These are phyloP conservation scores for Gelatoporia subvermispora DNA, from an alignment of 768 basidiomycete genomes.

Conservation along the genomic window DNA sequence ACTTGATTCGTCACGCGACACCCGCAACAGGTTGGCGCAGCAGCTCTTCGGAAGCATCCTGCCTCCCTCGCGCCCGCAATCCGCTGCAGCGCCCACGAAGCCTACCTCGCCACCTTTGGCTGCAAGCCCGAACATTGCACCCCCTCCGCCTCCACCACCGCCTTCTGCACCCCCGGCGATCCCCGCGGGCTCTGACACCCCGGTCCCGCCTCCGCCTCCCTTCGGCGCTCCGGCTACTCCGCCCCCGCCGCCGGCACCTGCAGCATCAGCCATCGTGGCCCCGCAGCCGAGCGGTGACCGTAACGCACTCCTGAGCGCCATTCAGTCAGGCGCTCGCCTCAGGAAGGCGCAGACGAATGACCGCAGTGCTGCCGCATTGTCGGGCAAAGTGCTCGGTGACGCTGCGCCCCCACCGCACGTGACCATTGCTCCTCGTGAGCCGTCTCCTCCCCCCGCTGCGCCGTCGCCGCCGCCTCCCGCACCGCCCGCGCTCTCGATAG, in stretches of 20 bases:
- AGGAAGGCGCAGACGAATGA: conserved; percentile 79
- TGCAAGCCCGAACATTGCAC: conserved; percentile 28
- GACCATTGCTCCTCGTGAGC: conserved; percentile 38
- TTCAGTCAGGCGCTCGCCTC: conserved; percentile 70
- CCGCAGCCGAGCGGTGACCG: conserved; percentile 44
- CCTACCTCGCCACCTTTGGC: conserved; percentile 15
- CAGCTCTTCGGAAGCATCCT: conserved; percentile 73
- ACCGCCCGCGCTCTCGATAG: conserved; percentile 12
- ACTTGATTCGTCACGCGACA: conserved; percentile 55
- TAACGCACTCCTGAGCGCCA: conserved; percentile 68
- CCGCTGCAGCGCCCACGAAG: conserved; percentile 36
- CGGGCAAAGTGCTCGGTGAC: conserved; percentile 80
- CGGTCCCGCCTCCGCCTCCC: conserved; percentile 29
- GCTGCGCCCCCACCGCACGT: conserved; percentile 66
- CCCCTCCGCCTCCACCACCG: conserved; percentile 36
- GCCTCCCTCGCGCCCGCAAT: conserved; percentile 51
- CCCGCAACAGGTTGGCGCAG: conserved; percentile 68
- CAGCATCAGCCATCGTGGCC: conserved; percentile 24
- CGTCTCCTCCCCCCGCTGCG: conserved; percentile 34
- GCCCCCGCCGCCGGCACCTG: conserved; percentile 26
- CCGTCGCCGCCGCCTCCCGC: conserved; percentile 27
- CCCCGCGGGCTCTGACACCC: conserved; percentile 12
- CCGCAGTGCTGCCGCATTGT: conserved; percentile 61
- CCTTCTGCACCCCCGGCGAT: conserved; percentile 35
- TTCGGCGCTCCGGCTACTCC: conserved; percentile 26